phyloP scores from a whole-genome alignment of 208 protist genomes.

The Cochliopodium minus region DNA sequence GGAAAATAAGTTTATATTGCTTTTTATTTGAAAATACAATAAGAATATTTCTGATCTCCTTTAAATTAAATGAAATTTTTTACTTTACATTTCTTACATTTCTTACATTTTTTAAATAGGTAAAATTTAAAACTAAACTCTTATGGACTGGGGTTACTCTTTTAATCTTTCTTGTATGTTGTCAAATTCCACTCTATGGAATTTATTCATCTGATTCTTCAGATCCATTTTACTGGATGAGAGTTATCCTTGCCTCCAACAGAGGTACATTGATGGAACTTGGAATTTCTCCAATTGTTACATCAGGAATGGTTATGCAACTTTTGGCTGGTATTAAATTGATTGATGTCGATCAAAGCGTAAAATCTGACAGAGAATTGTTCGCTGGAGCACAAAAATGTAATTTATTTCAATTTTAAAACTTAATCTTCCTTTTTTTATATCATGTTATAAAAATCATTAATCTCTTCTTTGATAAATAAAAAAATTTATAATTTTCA shows the following conservation, averaged over 20 bases:
- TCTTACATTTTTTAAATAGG: constrained; percentile 22
- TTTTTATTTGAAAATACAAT: no score
- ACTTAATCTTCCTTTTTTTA: no score
- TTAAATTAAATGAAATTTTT: neutral
- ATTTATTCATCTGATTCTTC: constrained; percentile 58
- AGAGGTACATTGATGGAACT: constrained; percentile 96
- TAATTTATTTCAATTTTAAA: constrained; percentile 7
- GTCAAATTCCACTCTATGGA: constrained; percentile 97
- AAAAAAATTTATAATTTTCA: no score
- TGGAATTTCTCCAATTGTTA: constrained; percentile 90
- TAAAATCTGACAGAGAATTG: constrained; percentile 77
- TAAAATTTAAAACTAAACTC: constrained; percentile 81
- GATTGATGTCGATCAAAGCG: constrained; percentile 79
- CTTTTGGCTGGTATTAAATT: constrained; percentile 81
- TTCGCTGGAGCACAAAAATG: constrained; percentile 90
- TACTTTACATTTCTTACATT: neutral
- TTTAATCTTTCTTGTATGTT: constrained; percentile 96
- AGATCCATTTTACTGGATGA: constrained; percentile 99
- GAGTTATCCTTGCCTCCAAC: constrained; percentile 96
- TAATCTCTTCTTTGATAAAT: no score
- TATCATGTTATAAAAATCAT: no score
- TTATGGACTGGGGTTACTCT: constrained; percentile 92
- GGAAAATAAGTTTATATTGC: neutral
- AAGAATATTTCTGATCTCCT: no score
- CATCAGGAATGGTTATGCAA: constrained; percentile 91